Evolutionary conservation across 441 rosid species (phyloP), one percentile per base, ranked within the genome.

Genomic region (Adansonia rubrostipa): DNA sequence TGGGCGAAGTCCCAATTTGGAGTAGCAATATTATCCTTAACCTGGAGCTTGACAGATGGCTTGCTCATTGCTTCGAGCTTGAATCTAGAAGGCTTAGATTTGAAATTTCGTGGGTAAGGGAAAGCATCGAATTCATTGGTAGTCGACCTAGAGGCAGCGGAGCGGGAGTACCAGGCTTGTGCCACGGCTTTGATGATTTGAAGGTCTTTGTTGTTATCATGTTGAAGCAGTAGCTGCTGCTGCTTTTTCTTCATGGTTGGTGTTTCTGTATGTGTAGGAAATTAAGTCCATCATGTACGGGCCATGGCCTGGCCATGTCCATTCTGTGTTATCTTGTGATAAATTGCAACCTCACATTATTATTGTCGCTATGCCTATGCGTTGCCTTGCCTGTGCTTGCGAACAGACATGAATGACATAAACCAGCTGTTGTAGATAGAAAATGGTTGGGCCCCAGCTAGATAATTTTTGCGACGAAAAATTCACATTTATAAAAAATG

Each of bases 41-140:
- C 45, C 28, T 75, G 7, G 60, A 79, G 77, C 24, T 68, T 68
- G 78, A 20, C 19, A 11, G 70, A 22, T 57, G 84, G 69, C 53
- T 67, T 85, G 79, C 54, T 81, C 83, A 78, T 15, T 64, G 88
- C 92, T 85, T 95, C 93, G 1, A 84, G 66, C 89, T 82, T 88
- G 92, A 95, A 95, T 73, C 97, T 86, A 67, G 85, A 82, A 91
- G 17, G 97, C 97, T 54, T 92, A 3, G 94, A 92, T 79, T 91
- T 92, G 84, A 86, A 82, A 93, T 75, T 83, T 94, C 93, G 24
- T 84, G 81, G 69, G 10, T 47, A 19, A 14, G 47, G 69, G 69
- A 33, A 15, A 36, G 69, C 69, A 64, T 64, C 69, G 69, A 64
- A 64, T 64, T 64, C 69, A 15, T 36, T 64, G 47, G 69, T 64